Base-by-base conservation (phyloP, 306 rosid genomes). In the Cicer pinnatifidum region DNA sequence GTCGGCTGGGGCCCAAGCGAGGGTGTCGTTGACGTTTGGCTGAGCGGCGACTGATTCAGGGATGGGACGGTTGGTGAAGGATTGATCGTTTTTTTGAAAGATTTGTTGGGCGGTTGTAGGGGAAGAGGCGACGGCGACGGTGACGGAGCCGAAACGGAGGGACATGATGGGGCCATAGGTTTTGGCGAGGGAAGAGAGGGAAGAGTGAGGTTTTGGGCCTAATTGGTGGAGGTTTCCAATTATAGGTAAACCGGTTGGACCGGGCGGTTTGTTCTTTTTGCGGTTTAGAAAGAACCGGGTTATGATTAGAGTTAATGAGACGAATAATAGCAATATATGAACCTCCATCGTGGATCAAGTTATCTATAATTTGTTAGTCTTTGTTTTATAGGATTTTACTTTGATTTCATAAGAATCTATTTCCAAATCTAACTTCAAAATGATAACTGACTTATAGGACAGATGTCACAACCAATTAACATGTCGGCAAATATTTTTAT, bases 181-280 rank as follows among this genome's bases (percentile, higher is more conserved):
- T 54, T 80, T 37, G 66, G 88, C 81, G 0, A 84, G 56, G 0
- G 52, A n/a, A 69, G 87, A 75, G 76, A 88, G 85, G 6, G 83
- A 9, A 10, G 40, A 73, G 79, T 86, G 88, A 9, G 87, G 92
- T 0, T 61, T 8, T 1, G 80, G 48, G 41, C 88, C 88, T 1
- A 88, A 75, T 64, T 88, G 90, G 68, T 77, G 92, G 78, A 88
- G 88, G 76, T 82, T 84, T 35, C 92, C 90, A 13, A 86, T 69
- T 17, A 88, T 53, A 0, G 90, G 90, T 23, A 88, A 9, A 7
- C 80, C 84, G 51, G 77, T 66, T 37, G 92, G 92, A 73, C 90
- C 88, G 6, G 87, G 90, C 0, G 92, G 86, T 9, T 11, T 66
- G 17, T 70, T 78, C 9, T 37, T 80, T 9, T 0, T 0, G 0